phyloP scores from a whole-genome alignment of 2,329 filamentous ascomycete genomes.

The Sphaerostilbella broomeana region DNA sequence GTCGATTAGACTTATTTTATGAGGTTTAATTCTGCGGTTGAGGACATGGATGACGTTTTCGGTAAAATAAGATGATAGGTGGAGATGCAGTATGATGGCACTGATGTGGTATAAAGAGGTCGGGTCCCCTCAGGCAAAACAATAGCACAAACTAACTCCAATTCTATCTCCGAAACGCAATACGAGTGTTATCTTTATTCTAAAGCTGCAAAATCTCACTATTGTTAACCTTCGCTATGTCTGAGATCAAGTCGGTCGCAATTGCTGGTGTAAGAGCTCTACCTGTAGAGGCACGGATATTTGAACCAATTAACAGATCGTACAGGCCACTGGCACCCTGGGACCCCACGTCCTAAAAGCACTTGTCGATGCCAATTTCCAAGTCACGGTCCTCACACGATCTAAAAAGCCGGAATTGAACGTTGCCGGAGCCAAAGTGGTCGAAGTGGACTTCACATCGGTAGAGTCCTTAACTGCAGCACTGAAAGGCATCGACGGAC shows the following conservation, averaged over 20 bases:
- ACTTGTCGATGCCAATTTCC: conserved; percentile 1
- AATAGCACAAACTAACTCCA: too few species aligned
- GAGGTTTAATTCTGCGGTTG: too few species aligned
- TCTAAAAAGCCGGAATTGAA: background rate
- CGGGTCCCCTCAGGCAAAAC: too few species aligned
- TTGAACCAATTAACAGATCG: background rate
- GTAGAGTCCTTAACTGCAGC: background rate
- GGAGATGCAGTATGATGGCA: too few species aligned
- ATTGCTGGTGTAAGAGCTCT: background rate
- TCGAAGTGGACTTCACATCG: background rate
- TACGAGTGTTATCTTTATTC: too few species aligned
- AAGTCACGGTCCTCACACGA: conserved; percentile 3
- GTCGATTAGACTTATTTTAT: too few species aligned
- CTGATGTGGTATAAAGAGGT: too few species aligned
- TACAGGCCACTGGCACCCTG: conserved; percentile 1
- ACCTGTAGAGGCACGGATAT: background rate
- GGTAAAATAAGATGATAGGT: too few species aligned
- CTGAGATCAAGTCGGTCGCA: background rate
- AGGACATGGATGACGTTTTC: too few species aligned
- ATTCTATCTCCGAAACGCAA: too few species aligned
- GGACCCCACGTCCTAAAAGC: background rate
- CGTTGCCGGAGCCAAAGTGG: background rate
- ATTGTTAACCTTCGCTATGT: background rate
- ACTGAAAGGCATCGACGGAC: background rate
- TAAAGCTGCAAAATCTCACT: background rate